Percentiles rank a stretch among this genome's conserved stretches.
phyloP scores from a whole-genome alignment of 108 stramenopile species.

The Bacterosira constricta region DNA sequence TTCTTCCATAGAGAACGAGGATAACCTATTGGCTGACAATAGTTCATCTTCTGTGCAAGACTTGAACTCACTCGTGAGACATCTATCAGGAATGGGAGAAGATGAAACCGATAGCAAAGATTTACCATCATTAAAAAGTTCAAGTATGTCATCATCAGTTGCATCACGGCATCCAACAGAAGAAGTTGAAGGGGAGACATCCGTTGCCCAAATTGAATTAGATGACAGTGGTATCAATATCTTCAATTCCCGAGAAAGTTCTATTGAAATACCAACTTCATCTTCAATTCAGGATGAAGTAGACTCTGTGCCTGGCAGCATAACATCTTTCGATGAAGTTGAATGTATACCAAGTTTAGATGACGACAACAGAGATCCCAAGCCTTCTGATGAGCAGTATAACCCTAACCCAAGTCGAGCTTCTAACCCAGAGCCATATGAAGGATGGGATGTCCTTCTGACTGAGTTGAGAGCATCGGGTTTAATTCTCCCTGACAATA shows the following conservation, averaged over 20 bases:
- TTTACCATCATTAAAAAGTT: too few species aligned
- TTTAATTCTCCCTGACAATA: not conserved
- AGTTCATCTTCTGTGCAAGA: too few species aligned
- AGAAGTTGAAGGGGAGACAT: not conserved
- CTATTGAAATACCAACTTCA: not conserved
- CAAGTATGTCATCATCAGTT: too few species aligned
- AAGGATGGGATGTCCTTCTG: slow-evolving; percentile 9
- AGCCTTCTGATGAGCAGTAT: not conserved
- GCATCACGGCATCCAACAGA: too few species aligned
- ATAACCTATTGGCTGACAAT: too few species aligned
- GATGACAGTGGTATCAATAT: not conserved
- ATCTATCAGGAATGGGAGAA: too few species aligned
- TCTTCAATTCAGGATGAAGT: not conserved
- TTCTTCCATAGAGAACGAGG: too few species aligned
- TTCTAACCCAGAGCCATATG: slow-evolving; percentile 10
- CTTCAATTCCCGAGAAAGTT: not conserved
- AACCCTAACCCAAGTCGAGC: not conserved
- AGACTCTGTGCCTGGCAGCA: slow-evolving; percentile 18
- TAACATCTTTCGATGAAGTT: slow-evolving; percentile 23
- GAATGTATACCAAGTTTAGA: not conserved
- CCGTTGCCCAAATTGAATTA: not conserved
- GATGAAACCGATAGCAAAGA: too few species aligned
- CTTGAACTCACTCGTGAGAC: too few species aligned
- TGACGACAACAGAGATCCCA: not conserved
- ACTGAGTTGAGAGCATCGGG: slow-evolving; percentile 16